Evolutionary conservation across 345 rosid species (phyloP).

Genomic region (Dovyalis caffra): DNA sequence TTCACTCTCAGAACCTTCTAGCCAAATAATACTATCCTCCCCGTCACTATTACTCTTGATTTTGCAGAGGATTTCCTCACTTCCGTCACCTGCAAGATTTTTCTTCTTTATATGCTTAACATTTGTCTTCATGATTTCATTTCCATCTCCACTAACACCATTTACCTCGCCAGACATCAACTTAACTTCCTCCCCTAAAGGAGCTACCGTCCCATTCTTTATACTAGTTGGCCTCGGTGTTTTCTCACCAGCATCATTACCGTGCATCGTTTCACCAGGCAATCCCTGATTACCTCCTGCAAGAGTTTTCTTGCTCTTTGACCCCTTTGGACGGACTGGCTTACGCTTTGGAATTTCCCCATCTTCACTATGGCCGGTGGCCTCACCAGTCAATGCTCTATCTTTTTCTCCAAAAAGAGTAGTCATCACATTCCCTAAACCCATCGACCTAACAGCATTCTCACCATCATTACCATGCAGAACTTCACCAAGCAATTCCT

Average conservation of each 20-base stretch:
- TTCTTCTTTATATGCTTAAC: too few species aligned
- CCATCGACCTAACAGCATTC: neutral
- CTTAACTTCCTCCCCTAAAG: neutral
- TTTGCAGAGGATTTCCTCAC: too few species aligned
- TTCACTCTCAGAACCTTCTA: neutral
- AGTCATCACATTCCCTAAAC: neutral
- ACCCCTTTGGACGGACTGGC: slow-evolving; percentile 14
- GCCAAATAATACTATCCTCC: neutral
- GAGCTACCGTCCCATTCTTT: neutral
- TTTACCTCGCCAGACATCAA: too few species aligned
- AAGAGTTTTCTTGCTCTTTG: slow-evolving; percentile 12
- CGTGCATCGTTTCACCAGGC: slow-evolving; percentile 2
- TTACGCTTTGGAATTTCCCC: neutral
- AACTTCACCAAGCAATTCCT: neutral
- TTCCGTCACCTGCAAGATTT: too few species aligned
- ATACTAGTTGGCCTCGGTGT: too few species aligned
- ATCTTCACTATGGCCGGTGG: neutral
- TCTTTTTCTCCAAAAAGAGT: neutral
- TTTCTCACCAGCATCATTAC: neutral
- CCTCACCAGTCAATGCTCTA: neutral
- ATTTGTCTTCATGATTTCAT: neutral
- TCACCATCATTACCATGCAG: slow-evolving; percentile 5
- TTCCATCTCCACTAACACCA: neutral
- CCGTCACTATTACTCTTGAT: neutral
- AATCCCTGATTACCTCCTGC: neutral